Evolutionary conservation across 2,329 filamentous ascomycete genomes (phyloP).

Genomic region (Penicillium capsulatum): DNA sequence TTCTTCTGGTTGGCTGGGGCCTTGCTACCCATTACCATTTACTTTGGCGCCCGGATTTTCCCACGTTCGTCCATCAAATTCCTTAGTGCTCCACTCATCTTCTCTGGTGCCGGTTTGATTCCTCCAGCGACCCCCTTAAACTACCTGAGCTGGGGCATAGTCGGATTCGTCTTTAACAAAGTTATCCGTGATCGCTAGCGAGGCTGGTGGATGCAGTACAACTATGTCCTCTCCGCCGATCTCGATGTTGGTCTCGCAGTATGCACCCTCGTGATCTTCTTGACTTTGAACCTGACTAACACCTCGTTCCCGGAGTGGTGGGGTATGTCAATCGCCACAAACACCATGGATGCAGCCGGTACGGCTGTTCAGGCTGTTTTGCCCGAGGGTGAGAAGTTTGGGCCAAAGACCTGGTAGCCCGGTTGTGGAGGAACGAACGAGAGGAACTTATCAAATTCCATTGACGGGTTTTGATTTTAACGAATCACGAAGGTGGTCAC

Average conservation of each 20-base stretch:
- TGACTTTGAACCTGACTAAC: slow-evolving; percentile 60
- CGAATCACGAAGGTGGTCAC: too few species aligned
- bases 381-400: slow-evolving; percentile 56
- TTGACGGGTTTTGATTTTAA: too few species aligned
- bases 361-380: slow-evolving; percentile 57
- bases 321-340: slow-evolving; percentile 58
- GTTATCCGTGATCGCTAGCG: slow-evolving; percentile 61
- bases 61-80: slow-evolving; percentile 61
- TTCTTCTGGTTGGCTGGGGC: slow-evolving; percentile 70
- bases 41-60: slow-evolving; percentile 56
- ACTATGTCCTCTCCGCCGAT: slow-evolving; percentile 69
- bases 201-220: slow-evolving; percentile 75
- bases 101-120: slow-evolving; percentile 59
- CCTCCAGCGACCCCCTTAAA: slow-evolving; percentile 68
- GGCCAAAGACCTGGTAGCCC: slow-evolving; percentile 42
- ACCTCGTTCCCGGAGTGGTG: slow-evolving; percentile 60
- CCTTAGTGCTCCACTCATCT: slow-evolving; percentile 65
- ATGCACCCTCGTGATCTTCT: slow-evolving; percentile 65
- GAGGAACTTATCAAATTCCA: too few species aligned
- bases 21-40: slow-evolving; percentile 60
- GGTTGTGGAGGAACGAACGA: too few species aligned
- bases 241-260: slow-evolving; percentile 65
- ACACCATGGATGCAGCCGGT: slow-evolving; percentile 60
- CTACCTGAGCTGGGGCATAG: slow-evolving; percentile 66
- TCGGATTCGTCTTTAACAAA: slow-evolving; percentile 66